Base-by-base conservation (phyloP, 2,329 filamentous ascomycete genomes). In the Ophiostoma perfectum region DNA sequence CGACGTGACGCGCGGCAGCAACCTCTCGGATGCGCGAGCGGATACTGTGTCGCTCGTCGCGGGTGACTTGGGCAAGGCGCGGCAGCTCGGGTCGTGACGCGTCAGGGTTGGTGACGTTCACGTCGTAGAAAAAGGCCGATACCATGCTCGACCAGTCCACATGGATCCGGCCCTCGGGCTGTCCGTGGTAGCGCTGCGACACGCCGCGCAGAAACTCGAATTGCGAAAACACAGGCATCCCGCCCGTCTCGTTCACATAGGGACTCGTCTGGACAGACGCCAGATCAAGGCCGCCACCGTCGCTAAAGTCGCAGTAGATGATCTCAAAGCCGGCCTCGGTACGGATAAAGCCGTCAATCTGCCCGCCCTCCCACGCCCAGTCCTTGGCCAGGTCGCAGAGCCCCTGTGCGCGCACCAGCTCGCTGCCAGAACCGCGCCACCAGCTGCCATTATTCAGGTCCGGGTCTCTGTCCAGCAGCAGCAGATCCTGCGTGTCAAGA, bases 291-390 rank as follows among this genome's bases (percentile, higher is more conserved):
- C 80, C 80, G 16, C 68, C 72, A 3, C 58, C 73, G 2, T 78
- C 71, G 9, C 72, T 71, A 63, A 92, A 91, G 67, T 88, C 79
- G 75, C 89, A 92, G 27, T 89, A 79, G 65, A 91, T 88, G 67
- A 90, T 81, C 75, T 92, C 89, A 72, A 91, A 91, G 0, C 89
- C 89, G 18, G 83, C 82, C 74, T 92, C 89, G 82, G 88, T 88
- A 11, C 89, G 83, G 2, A 91, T 76, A 36, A 90, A 79, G 0
- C 87, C 88, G 72, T 90, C 85, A n/a, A 90, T 78, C 14, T 78
- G 77, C 12, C 70, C 65, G 42, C 38, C 36, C 11, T 42, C 39
- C 69, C 67, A 68, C 9, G 84, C 84, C 88, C 75, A 85, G 67
- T 73, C 76, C 69, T 62, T 76, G 9, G 84, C 81, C 9, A 89